phyloP scores from a whole-genome alignment of 2,329 filamentous ascomycete species.

The Claviceps purpurea region DNA sequence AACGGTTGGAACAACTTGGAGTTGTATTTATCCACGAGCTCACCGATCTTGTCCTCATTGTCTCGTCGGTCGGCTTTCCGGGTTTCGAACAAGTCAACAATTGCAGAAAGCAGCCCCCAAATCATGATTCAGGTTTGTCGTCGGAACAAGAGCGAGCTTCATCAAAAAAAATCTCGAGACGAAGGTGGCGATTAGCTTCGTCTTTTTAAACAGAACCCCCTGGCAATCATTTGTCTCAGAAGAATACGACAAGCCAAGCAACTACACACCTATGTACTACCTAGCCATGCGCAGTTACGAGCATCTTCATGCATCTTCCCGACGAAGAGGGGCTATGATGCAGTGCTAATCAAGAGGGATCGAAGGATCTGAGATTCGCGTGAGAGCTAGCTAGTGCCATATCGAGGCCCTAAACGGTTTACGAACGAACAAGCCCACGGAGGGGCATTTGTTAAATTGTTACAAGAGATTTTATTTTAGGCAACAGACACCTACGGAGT shows the following conservation, averaged over 20 bases:
- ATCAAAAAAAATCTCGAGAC: background rate
- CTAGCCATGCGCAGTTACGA: background rate
- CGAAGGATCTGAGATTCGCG: background rate
- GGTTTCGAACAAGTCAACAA: background rate
- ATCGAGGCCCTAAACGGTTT: background rate
- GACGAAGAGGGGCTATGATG: background rate
- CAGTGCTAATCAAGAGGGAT: background rate
- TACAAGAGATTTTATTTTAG: no score
- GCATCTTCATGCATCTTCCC: no score
- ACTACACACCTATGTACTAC: background rate
- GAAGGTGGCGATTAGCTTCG: background rate
- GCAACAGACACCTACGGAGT: no score
- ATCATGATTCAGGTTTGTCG: no score
- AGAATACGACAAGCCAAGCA: background rate
- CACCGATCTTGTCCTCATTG: conserved; percentile 5
- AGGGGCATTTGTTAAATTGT: background rate
- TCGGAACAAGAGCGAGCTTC: no score
- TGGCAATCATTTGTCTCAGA: background rate
- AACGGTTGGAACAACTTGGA: conserved; percentile 20
- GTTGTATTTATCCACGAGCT: conserved; percentile 1
- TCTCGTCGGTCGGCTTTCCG: background rate
- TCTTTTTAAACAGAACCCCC: background rate
- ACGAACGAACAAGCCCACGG: background rate
- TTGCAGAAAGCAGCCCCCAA: background rate
- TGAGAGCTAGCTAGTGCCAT: background rate